A percentile compares a stretch with the other conserved stretches of the same genome.
These are phyloP conservation scores for Balakata baccata DNA, from an alignment of 345 rosid genomes.

Conservation along the genomic window DNA sequence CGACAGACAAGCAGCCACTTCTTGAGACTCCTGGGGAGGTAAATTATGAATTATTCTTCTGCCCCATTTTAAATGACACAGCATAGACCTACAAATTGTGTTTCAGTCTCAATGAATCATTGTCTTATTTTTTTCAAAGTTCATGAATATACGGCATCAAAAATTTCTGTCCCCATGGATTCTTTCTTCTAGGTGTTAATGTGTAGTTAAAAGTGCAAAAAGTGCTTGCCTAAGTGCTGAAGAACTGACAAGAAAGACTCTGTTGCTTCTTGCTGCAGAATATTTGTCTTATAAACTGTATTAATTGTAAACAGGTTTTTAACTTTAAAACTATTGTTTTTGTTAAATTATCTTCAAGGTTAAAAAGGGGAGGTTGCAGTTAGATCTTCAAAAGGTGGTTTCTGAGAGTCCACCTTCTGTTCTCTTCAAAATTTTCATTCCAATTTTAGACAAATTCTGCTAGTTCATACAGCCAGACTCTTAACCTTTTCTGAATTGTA, in stretches of 20 bases:
- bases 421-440: not conserved
- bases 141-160: not conserved
- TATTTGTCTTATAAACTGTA: too few relatives aligned
- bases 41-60: conserved; percentile 13
- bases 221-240: not conserved
- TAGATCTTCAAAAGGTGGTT: not conserved
- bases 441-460: not conserved
- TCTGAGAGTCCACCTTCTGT: not conserved
- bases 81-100: not conserved
- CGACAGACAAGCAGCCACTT: conserved; percentile 78
- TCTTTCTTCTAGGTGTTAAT: too few relatives aligned
- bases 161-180: too few relatives aligned
- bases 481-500: not conserved
- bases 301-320: not conserved
- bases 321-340: not conserved
- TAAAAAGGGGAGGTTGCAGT: not conserved
- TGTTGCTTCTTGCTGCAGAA: not conserved
- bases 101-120: not conserved
- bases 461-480: not conserved
- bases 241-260: not conserved
- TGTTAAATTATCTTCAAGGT: not conserved
- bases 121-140: not conserved
- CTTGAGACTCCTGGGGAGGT: conserved; percentile 96
- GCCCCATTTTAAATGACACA: not conserved
- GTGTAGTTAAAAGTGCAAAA: too few relatives aligned